Evolutionary conservation across 345 rosid species (phyloP), one percentile per base, ranked within the genome.

Genomic region (Aegle marmelos): DNA sequence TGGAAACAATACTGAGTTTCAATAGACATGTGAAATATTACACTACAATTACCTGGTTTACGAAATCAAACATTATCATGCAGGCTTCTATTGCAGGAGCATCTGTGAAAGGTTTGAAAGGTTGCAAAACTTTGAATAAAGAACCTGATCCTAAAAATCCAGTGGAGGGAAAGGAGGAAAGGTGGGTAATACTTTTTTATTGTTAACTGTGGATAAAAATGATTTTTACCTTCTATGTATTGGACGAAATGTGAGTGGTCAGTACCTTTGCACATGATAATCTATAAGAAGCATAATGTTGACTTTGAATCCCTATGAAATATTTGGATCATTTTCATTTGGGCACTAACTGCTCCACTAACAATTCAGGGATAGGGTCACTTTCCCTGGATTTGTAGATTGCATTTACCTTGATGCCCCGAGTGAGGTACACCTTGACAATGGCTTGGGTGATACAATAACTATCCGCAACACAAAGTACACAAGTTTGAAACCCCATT

Each of bases 131-230:
- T 73, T 87, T 95, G 79, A 93, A 91, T 61, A 95, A 93, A 86
- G 94, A 91, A 80, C 98, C 96, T 11, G 99, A 95, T 84, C 98
- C 99, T 60, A 85, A 79, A 79, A 95, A 92, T 76, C 97, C 98
- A 0, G 28, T 86, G 7, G 93, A 92, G 89, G 90, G 95, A 54
- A 81, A 70, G 62, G 99, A 95, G 83, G 98, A 93, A 79, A 95
- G 98, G 99, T 93, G 68, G 62, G 87, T 48, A 22, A 22, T 37
- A 4, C 50, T 0, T 80, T 69, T 45, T 72, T n/a, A 31, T 56
- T 53, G 27, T 1, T n/a, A 68, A 60, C 39, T 54, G 5, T 39
- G 25, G 27, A 50, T 27, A 19, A 27, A n/a, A 30, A 60, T 64
- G 21, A 14, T 28, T 54, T 22, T 63, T 22, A 41, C 36, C 27